phyloP scores from a whole-genome alignment of 345 rosid species.

The Luvunga scandens region DNA sequence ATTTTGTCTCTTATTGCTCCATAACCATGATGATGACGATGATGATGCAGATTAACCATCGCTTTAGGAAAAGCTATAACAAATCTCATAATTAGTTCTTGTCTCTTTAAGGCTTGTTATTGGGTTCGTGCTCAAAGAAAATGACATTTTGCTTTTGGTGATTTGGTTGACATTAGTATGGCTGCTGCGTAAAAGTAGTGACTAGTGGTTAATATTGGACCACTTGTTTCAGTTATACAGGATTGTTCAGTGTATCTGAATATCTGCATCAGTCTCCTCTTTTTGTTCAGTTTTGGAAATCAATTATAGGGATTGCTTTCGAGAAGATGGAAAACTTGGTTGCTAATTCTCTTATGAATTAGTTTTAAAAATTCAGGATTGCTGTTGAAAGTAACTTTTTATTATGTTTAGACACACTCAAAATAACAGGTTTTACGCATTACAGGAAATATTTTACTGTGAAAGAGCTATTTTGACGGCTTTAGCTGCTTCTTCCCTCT shows the following conservation, averaged over 20 bases:
- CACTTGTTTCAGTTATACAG: not conserved
- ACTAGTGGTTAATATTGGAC: not conserved
- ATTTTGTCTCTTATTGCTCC: not conserved
- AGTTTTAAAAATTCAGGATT: not conserved
- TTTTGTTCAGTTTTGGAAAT: not conserved
- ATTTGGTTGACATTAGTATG: not conserved
- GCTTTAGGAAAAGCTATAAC: not conserved
- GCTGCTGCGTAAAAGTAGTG: not conserved
- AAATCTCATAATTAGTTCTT: not conserved
- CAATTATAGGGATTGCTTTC: not conserved
- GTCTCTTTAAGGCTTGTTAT: slow-evolving; percentile 10
- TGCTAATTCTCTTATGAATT: not conserved
- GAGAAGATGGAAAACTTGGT: not conserved
- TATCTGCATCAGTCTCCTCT: not conserved
- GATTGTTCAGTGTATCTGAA: not conserved
- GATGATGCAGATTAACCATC: not conserved
- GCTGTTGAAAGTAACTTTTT: not conserved
- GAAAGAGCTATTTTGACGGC: not conserved
- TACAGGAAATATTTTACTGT: not conserved
- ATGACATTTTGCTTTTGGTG: not conserved
- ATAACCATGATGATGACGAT: not conserved
- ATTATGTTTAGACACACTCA: slow-evolving; percentile 3
- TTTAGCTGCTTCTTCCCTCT: not conserved
- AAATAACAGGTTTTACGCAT: not conserved
- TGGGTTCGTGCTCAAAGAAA: not conserved